phyloP scores from a whole-genome alignment of 2,329 filamentous ascomycete genomes.

The Orbilia oligospora region DNA sequence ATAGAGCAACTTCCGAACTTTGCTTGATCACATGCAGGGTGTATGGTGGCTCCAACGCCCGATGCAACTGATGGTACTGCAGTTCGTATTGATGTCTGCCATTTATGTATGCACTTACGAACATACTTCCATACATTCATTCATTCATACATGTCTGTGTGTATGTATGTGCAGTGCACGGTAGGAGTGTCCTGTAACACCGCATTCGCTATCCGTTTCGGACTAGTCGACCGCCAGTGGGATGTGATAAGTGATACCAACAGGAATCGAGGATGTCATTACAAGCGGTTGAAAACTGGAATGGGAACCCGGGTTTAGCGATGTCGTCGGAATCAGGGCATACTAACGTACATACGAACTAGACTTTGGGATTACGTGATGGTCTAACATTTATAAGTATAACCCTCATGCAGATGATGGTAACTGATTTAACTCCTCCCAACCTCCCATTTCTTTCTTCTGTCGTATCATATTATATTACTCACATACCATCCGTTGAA shows the following conservation, averaged over 20 bases:
- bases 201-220: conserved; percentile 20
- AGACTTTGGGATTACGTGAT: conserved; percentile 23
- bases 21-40: background rate
- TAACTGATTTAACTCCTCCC: background rate
- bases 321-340: conserved; percentile 28
- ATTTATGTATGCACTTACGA: no score
- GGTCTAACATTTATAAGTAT: background rate
- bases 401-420: background rate
- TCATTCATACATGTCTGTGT: no score
- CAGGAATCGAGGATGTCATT: no score
- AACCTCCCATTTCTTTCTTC: background rate
- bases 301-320: conserved; percentile 25
- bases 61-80: background rate
- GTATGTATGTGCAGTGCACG: background rate
- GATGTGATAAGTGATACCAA: background rate
- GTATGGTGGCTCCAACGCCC: background rate
- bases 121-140: no score
- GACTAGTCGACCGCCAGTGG: conserved; percentile 7
- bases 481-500: background rate
- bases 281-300: conserved; percentile 11
- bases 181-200: conserved; percentile 9
- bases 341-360: background rate
- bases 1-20: background rate
- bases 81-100: conserved; percentile 2
- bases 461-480: background rate